Evolutionary conservation across 768 basidiomycete species (phyloP).

Genomic region (Leucosporidium yakuticum): DNA sequence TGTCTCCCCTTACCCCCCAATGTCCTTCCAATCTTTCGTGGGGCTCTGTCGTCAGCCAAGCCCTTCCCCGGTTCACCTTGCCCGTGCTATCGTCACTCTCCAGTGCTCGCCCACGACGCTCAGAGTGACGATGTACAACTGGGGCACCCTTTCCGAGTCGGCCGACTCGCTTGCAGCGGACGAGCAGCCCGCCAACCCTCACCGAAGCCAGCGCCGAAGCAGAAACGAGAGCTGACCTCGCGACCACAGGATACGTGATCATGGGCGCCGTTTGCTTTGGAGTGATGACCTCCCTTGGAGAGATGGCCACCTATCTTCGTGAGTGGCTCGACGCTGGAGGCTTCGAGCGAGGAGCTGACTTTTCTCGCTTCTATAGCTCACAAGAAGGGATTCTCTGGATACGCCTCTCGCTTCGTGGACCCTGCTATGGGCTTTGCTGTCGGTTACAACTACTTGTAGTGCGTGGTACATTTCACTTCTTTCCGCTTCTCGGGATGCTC

Average conservation of each 20-base stretch:
- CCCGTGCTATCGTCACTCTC: too few species aligned
- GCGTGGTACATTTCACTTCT: not conserved
- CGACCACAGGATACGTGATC: not conserved
- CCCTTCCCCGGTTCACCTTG: too few species aligned
- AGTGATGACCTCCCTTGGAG: conserved; percentile 15
- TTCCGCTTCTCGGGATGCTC: not conserved
- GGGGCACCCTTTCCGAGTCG: too few species aligned
- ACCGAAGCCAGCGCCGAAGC: not conserved
- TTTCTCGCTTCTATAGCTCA: not conserved
- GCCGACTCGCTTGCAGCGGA: too few species aligned
- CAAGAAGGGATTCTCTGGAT: conserved; percentile 41
- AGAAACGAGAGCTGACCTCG: not conserved
- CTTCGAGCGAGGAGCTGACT: not conserved
- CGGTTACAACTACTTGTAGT: conserved; percentile 32
- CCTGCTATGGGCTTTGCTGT: conserved; percentile 42
- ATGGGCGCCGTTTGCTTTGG: conserved; percentile 14
- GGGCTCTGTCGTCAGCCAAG: too few species aligned
- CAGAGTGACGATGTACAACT: too few species aligned
- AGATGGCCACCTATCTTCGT: conserved; percentile 13
- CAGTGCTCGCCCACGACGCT: not conserved
- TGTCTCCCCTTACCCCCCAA: too few species aligned
- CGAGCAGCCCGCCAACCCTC: too few species aligned
- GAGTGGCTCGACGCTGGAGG: not conserved
- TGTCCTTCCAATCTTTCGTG: too few species aligned
- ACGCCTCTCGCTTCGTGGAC: conserved; percentile 46